Conservation (phyloP, 2,329 filamentous ascomycete species). For the Fusarium xylarioides region DNA sequence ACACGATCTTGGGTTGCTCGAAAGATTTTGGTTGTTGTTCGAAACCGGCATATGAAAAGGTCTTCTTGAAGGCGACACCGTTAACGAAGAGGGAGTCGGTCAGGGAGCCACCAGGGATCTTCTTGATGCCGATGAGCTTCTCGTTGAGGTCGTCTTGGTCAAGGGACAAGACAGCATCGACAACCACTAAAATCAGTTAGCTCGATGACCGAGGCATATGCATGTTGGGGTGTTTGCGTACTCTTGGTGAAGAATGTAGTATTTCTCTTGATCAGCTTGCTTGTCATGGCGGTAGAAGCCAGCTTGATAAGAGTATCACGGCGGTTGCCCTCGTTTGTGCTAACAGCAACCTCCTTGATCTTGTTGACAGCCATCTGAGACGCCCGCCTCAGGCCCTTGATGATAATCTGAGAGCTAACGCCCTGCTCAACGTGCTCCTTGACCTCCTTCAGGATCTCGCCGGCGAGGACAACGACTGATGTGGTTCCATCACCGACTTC, state of each 20-base stretch:
- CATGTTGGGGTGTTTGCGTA: constrained; percentile 52
- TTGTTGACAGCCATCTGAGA: constrained; percentile 95
- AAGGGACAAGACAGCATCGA: constrained; percentile 92
- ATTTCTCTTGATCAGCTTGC: constrained; percentile 98
- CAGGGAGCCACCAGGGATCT: constrained; percentile 94
- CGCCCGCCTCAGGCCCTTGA: constrained; percentile 92
- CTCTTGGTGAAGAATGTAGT: constrained; percentile 97
- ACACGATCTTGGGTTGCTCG: constrained; percentile 93
- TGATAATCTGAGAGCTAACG: constrained; percentile 95
- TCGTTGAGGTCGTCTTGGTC: constrained; percentile 98
- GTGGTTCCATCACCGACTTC: constrained; percentile 99
- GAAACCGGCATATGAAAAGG: constrained; percentile 98
- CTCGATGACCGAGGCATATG: constrained; percentile 1
- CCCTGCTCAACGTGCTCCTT: constrained; percentile 97
- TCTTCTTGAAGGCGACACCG: constrained; percentile 99
- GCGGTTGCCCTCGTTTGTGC: constrained; percentile 82
- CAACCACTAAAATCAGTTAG: constrained; percentile 78
- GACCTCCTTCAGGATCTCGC: constrained; percentile 96
- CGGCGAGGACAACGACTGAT: constrained; percentile 95
- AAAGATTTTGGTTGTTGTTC: constrained; percentile 99
- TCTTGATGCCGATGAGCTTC: constrained; percentile 97
- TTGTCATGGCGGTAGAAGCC: constrained; percentile 97
- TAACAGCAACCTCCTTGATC: constrained; percentile 95
- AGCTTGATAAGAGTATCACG: constrained; percentile 89
- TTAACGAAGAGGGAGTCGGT: constrained; percentile 98